Conservation (phyloP, 345 rosid species). For the Geranium brycei region DNA sequence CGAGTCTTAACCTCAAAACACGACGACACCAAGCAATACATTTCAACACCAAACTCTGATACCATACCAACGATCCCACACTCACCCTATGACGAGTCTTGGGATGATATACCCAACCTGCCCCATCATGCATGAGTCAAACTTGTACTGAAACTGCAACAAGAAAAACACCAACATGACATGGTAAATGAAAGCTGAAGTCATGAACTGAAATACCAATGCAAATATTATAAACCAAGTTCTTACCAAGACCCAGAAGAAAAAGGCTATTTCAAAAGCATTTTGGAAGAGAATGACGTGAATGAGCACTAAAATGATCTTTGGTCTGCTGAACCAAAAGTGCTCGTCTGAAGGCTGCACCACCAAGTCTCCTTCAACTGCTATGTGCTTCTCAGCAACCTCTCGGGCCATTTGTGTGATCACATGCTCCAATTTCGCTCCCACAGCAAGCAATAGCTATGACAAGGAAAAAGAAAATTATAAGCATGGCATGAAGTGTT, state of each 20-base stretch:
- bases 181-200: too few species aligned
- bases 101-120: background rate
- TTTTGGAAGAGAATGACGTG: background rate
- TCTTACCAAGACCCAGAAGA: background rate
- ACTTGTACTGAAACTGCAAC: background rate
- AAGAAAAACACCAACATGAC: too few species aligned
- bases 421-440: background rate
- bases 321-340: background rate
- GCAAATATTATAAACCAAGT: background rate
- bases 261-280: background rate
- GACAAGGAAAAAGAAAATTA: too few species aligned
- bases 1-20: too few species aligned
- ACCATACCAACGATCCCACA: background rate
- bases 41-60: background rate
- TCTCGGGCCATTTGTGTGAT: background rate
- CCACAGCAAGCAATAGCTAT: background rate
- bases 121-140: constrained; percentile 8
- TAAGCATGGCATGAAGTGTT: too few species aligned
- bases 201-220: too few species aligned
- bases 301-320: background rate
- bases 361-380: background rate
- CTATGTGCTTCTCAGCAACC: background rate
- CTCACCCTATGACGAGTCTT: constrained; percentile 7
- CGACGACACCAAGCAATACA: too few species aligned
- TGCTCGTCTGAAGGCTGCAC: background rate